Evolutionary conservation across 202 grass and related monocot genomes (phyloP), one percentile per base, ranked within the genome.

Genomic region (Digitaria exilis): DNA sequence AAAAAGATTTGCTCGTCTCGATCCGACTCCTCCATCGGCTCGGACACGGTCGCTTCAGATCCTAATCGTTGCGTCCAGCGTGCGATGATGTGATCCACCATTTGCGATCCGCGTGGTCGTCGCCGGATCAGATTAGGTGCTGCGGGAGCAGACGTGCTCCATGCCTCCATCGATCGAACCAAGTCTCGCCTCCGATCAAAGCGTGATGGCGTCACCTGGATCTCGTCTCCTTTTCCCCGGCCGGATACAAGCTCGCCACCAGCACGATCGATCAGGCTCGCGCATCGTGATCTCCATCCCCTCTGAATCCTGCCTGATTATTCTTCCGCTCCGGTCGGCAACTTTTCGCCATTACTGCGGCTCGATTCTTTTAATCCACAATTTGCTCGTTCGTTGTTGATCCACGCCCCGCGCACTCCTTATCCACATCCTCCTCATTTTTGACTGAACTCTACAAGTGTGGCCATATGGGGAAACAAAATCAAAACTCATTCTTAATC

Each of bases 271-370:
- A 9, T 4, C 9, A 25, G 22, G 22, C 6, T 39, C 22, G 22
- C 55, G 55, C 5, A 26, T 58, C 55, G 9, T 26, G 55, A 57
- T 57, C 55, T 57, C 55, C 52, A n/a, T 24, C 52, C n/a, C n/a
- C n/a, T n/a, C n/a, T n/a, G n/a, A n/a, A n/a, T n/a, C n/a, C n/a
- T n/a, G n/a, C n/a, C 26, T 49, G 68, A 70, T 30, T 4, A 14
- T n/a, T n/a, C n/a, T 7, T 48, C 7, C 12, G 15, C 42, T 55
- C n/a, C 49, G 52, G 14, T 21, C 7, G 31, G 48, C 48, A n/a
- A 30, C 70, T 73, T 73, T 73, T 73, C 18, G 70, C 48, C 70
- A 73, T 54, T 52, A 73, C 18, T 35, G 29, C 57, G 28, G 2
- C 24, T 15, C 56, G 6, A 59, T 59, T 59, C 4, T 59, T n/a